These are phyloP conservation scores for Baorangia bicolor DNA, from an alignment of 768 basidiomycete species.

Conservation along the genomic window DNA sequence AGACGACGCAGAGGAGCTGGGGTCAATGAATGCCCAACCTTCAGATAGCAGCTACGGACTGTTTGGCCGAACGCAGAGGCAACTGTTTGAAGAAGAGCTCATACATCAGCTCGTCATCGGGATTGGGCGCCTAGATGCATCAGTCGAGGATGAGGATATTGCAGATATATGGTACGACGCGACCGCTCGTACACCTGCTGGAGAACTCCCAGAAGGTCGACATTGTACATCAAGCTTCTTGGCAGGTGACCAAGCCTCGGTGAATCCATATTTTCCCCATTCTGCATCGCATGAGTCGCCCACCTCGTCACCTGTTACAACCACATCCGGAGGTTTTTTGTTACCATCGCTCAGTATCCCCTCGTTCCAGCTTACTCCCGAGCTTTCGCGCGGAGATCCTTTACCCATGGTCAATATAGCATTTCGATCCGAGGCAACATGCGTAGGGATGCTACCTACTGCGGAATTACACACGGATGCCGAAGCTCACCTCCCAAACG, in stretches of 20 bases:
- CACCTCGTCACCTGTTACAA: conserved; percentile 23
- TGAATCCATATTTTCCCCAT: conserved; percentile 57
- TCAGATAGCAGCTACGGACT: conserved; percentile 38
- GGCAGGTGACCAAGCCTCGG: conserved; percentile 9
- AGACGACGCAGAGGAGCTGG: conserved; percentile 42
- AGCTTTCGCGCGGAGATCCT: conserved; percentile 14
- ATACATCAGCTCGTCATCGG: conserved; percentile 86
- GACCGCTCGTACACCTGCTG: conserved; percentile 31
- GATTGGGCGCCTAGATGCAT: conserved; percentile 69
- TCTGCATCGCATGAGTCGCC: conserved; percentile 33
- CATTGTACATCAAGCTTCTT: conserved; percentile 9
- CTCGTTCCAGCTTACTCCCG: conserved; percentile 16
- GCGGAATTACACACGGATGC: conserved; percentile 7
- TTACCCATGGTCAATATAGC: conserved; percentile 11
- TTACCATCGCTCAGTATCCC: conserved; percentile 13
- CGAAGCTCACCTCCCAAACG: conserved; percentile 11
- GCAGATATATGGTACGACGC: conserved; percentile 34
- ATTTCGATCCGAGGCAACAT: conserved; percentile 18
- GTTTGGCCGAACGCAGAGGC: conserved; percentile 56
- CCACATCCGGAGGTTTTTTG: conserved; percentile 16
- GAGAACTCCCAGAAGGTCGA: conserved; percentile 24
- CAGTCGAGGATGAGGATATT: conserved; percentile 36
- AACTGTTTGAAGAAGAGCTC: conserved; percentile 76
- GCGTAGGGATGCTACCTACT: neutral
- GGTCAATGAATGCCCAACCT: conserved; percentile 34